Evolutionary conservation across 1,284 basidiomycete species (phyloP).

Genomic region (Chalciporus sp.): DNA sequence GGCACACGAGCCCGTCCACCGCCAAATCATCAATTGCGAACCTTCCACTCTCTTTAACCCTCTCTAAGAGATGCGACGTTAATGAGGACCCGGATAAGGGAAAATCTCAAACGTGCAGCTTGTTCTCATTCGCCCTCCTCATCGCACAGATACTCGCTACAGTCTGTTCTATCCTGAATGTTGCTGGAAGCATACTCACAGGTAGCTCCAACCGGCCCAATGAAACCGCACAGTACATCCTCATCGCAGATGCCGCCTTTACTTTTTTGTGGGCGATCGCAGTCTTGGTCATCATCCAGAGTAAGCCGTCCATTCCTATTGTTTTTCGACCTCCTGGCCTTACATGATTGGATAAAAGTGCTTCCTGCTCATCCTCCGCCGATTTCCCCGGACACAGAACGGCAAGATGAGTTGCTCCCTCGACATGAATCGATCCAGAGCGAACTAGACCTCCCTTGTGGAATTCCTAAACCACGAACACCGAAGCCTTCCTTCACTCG

Average conservation of each 20-base stretch:
- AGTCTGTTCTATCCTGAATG: conserved; percentile 27
- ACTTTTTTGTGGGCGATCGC: conserved; percentile 29
- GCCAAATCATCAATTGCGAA: background rate
- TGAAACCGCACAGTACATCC: conserved; percentile 4
- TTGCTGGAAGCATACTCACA: conserved; percentile 15
- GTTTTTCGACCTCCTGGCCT: background rate
- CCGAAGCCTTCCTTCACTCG: conserved; percentile 25
- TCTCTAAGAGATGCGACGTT: background rate
- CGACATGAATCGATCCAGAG: conserved; percentile 1
- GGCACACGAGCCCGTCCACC: background rate
- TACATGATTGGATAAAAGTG: conserved; percentile 17
- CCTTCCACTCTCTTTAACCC: conserved; percentile 5
- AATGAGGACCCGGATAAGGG: background rate
- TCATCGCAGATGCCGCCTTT: conserved; percentile 23
- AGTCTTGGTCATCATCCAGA: conserved; percentile 21
- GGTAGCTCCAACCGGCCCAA: background rate
- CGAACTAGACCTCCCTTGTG: background rate
- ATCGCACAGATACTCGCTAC: conserved; percentile 27
- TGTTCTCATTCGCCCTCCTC: conserved; percentile 16
- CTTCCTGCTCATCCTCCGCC: conserved; percentile 15
- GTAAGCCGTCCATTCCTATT: conserved; percentile 19
- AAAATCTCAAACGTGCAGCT: background rate
- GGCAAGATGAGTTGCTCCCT: background rate
- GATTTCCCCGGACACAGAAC: conserved; percentile 8
- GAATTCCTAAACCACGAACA: conserved; percentile 3